A percentile compares a stretch with the other conserved stretches of the same genome.
phyloP scores from a whole-genome alignment of 2,329 filamentous ascomycete species.

The Cladosporium phlei region DNA sequence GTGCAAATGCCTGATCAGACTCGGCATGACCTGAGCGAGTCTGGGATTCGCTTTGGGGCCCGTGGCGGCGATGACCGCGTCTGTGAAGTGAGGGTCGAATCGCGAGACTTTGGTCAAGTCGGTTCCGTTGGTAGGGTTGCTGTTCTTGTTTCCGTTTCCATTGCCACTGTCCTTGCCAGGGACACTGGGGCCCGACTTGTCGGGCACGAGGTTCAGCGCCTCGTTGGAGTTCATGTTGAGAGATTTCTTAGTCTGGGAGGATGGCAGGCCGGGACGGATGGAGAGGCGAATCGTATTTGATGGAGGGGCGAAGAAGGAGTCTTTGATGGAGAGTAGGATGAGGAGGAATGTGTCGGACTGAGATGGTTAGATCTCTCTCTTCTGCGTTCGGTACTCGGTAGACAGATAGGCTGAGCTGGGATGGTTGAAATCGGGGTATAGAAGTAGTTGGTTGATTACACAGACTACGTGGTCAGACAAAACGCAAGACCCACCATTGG shows the following conservation, averaged over 20 bases:
- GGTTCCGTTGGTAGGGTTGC: neutral
- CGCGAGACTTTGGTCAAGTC: neutral
- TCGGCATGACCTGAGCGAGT: conserved; percentile 39
- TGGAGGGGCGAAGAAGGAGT: conserved; percentile 11
- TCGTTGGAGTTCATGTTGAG: neutral
- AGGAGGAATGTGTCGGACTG: conserved; percentile 13
- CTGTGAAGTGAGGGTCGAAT: conserved; percentile 32
- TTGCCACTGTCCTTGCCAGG: too few relatives aligned
- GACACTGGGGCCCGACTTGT: conserved; percentile 1
- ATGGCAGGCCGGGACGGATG: neutral
- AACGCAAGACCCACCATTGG: conserved; percentile 13
- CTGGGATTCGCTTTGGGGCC: conserved; percentile 33
- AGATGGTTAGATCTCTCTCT: neutral
- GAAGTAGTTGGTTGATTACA: neutral
- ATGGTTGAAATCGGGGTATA: neutral
- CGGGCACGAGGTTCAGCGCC: conserved; percentile 7
- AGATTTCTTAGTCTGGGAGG: too few relatives aligned
- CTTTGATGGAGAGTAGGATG: conserved; percentile 8
- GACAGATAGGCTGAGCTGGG: neutral
- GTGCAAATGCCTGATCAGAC: conserved; percentile 53
- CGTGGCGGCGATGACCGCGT: conserved; percentile 33
- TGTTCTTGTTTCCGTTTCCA: too few relatives aligned
- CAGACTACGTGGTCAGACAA: conserved; percentile 1
- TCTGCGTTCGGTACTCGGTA: neutral
- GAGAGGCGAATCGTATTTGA: neutral